A percentile compares a stretch with the other conserved stretches of the same genome.
Evolutionary conservation across 768 basidiomycete genomes (phyloP).

Genomic region (Hirschioporus abietinus): DNA sequence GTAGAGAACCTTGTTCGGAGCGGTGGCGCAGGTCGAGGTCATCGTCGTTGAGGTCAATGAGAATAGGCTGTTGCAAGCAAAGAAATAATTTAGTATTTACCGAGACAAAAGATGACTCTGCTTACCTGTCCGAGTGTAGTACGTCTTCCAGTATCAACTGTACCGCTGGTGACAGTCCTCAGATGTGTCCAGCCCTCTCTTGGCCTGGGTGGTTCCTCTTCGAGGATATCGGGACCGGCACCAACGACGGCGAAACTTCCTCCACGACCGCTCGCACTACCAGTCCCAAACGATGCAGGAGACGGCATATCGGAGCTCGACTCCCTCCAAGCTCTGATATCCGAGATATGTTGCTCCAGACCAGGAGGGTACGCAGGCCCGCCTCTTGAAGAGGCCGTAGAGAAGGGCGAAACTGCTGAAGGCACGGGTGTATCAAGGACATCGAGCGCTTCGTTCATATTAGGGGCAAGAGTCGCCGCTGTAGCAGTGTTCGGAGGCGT

Average conservation of each 20-base stretch:
- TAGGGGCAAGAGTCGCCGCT: constrained; percentile 5
- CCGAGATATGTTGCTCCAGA: constrained; percentile 22
- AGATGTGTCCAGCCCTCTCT: constrained; percentile 49
- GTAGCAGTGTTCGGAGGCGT: background rate
- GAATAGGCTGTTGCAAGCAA: constrained; percentile 29
- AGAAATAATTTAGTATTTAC: background rate
- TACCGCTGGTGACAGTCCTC: constrained; percentile 40
- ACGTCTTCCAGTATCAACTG: constrained; percentile 29
- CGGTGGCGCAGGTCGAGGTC: constrained; percentile 20
- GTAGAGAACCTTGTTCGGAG: constrained; percentile 61
- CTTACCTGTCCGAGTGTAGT: constrained; percentile 64
- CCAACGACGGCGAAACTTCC: constrained; percentile 5
- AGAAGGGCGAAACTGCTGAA: constrained; percentile 47
- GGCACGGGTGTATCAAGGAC: constrained; percentile 56
- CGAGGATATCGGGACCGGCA: constrained; percentile 42
- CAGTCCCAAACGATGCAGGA: constrained; percentile 12
- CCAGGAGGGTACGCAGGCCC: constrained; percentile 32
- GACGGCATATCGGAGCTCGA: constrained; percentile 24
- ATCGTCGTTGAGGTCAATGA: constrained; percentile 33
- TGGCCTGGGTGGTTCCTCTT: constrained; percentile 63
- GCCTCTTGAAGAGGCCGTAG: constrained; percentile 29
- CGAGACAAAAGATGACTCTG: constrained; percentile 7
- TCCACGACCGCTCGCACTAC: constrained; percentile 13
- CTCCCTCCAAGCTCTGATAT: constrained; percentile 29
- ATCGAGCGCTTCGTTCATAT: constrained; percentile 27